Percentiles rank a stretch among this genome's conserved stretches.
phyloP scores from a whole-genome alignment of 768 basidiomycete genomes.

The Pleurotus ostreatus region DNA sequence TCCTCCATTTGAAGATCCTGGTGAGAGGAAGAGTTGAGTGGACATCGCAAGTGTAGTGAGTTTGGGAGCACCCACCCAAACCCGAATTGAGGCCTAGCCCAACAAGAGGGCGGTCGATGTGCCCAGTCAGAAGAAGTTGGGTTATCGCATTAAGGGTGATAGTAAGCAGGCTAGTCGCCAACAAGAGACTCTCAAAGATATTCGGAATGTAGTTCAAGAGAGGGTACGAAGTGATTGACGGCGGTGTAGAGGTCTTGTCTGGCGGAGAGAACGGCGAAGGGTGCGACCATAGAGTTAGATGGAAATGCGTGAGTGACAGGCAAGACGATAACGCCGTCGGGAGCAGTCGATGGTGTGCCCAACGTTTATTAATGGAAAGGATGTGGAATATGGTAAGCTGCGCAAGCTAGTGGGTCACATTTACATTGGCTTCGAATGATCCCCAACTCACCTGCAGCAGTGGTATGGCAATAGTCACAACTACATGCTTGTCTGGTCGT shows the following conservation, averaged over 20 bases:
- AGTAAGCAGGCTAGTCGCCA: slow-evolving; percentile 55
- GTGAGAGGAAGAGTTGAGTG: neutral
- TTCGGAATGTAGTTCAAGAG: slow-evolving; percentile 73
- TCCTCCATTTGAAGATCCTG: slow-evolving; percentile 5
- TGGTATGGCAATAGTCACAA: slow-evolving; percentile 71
- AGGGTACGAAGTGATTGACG: slow-evolving; percentile 42
- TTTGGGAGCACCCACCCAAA: slow-evolving; percentile 14
- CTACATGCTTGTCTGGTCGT: slow-evolving; percentile 67
- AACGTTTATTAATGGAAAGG: slow-evolving; percentile 58
- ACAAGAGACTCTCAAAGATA: slow-evolving; percentile 62
- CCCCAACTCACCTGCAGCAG: slow-evolving; percentile 57
- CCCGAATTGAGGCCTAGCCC: slow-evolving; percentile 31
- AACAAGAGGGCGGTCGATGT: slow-evolving; percentile 55
- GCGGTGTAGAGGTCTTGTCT: neutral
- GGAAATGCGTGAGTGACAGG: slow-evolving; percentile 64
- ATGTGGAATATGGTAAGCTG: slow-evolving; percentile 59
- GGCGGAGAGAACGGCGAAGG: slow-evolving; percentile 15
- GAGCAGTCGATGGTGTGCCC: slow-evolving; percentile 64
- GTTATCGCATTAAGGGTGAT: slow-evolving; percentile 58
- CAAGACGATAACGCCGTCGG: slow-evolving; percentile 63
- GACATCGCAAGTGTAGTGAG: too few relatives aligned
- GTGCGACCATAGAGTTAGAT: slow-evolving; percentile 50
- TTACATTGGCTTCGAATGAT: neutral
- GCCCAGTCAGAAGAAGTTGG: slow-evolving; percentile 61
- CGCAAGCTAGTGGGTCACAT: slow-evolving; percentile 16